Evolutionary conservation across 2,329 filamentous ascomycete species (phyloP).

Genomic region (Microdochium paspali): DNA sequence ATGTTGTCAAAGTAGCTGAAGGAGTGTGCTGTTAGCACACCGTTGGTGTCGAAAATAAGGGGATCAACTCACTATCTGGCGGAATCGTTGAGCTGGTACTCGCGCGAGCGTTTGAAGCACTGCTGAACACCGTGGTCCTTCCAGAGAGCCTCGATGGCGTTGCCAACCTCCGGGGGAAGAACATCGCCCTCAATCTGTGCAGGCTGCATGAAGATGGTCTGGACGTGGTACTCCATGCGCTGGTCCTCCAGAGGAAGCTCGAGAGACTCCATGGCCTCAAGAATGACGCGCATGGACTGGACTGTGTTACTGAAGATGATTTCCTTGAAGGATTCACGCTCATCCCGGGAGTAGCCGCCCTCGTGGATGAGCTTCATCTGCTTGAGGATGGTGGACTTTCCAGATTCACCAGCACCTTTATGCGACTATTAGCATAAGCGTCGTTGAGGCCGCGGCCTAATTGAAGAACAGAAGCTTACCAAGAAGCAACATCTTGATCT

Average conservation of each 20-base stretch:
- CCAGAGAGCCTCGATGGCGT: slow-evolving; percentile 87
- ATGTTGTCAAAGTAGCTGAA: slow-evolving; percentile 91
- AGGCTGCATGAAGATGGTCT: slow-evolving; percentile 98
- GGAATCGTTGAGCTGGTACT: slow-evolving; percentile 95
- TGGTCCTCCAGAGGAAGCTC: slow-evolving; percentile 82
- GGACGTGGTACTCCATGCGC: slow-evolving; percentile 91
- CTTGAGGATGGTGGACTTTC: slow-evolving; percentile 90
- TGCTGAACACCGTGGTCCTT: slow-evolving; percentile 87
- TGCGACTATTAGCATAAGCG: slow-evolving; percentile 7
- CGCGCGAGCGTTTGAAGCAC: slow-evolving; percentile 90
- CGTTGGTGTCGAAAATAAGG: slow-evolving; percentile 1
- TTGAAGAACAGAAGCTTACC: slow-evolving; percentile 50
- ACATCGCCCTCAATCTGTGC: slow-evolving; percentile 94
- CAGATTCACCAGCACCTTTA: slow-evolving; percentile 91
- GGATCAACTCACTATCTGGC: slow-evolving; percentile 72
- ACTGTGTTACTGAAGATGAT: slow-evolving; percentile 65
- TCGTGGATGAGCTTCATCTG: slow-evolving; percentile 99
- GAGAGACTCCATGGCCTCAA: slow-evolving; percentile 60
- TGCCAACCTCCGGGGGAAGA: slow-evolving; percentile 87
- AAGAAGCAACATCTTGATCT: slow-evolving; percentile 99
- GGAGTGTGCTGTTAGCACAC: slow-evolving; percentile 20
- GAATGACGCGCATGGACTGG: slow-evolving; percentile 60
- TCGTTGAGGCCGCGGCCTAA: not conserved
- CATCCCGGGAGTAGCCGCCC: slow-evolving; percentile 93
- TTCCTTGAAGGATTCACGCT: slow-evolving; percentile 61